Base-by-base conservation (phyloP, 2,329 filamentous ascomycete genomes). In the Talaromyces sp. region DNA sequence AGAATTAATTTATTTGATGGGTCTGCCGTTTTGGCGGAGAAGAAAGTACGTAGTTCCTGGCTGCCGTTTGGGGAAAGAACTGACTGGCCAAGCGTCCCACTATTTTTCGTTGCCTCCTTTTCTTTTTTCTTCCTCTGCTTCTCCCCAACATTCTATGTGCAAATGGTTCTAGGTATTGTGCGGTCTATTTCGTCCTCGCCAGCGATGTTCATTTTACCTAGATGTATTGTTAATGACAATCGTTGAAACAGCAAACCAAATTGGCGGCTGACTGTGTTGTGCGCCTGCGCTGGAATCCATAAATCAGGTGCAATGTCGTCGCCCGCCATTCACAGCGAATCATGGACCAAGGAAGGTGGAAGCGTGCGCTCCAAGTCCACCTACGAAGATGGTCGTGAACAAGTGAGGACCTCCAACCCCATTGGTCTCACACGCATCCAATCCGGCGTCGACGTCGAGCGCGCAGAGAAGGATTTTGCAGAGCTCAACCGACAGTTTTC, bases 371-470 rank as follows among this genome's bases (percentile, higher is more conserved):
- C 57, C 25, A 51, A 54, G 19, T 17, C 11, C n/a, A 48, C 50
- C 13, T 58, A 54, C 28, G 58, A 59, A 40, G 57, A 59, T 5
- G 52, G 52, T 37, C 57, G 57, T 13, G 57, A 59, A 19, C 41
- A 59, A 37, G 57, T 59, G 57, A 50, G 52, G 28, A 56, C 21
- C 17, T 39, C 57, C 37, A 59, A 59, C 31, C 43, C 53, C 5
- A 53, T 25, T 19, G 59, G 59, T 31, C 59, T 72, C 22, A 65
- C 69, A 2, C 70, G 67, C 9, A 65, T 69, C 28, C 62, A 70
- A 62, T 64, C 65, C 66, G 67, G 79, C 63, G 69, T 79, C 68
- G 64, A 77, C 71, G 65, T 81, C 69, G 67, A 81, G 73, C 67
- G 71, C 67, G 66, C 77, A 62, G 67, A 80, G 68, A 66, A 75